Conservation (phyloP, 139 green algal species). For the Parachlorella kessleri region DNA sequence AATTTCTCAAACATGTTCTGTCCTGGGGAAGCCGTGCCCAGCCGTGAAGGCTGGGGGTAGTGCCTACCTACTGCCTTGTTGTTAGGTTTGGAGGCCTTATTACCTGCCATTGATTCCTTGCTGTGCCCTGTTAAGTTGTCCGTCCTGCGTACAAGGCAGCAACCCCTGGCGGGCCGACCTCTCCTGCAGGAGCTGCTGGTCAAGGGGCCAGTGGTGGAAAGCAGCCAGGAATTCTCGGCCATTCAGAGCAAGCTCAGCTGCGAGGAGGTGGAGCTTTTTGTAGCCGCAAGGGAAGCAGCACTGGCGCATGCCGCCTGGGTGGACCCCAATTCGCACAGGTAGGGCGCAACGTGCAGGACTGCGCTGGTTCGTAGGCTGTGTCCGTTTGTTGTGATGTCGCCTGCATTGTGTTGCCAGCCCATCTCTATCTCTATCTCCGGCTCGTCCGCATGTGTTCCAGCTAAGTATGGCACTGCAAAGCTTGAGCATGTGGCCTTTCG, state of each 20-base stretch:
- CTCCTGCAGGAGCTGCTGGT: slow-evolving; percentile 49
- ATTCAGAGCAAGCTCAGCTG: slow-evolving; percentile 40
- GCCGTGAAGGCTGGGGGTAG: not conserved
- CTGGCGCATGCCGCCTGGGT: not conserved
- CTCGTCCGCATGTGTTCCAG: not conserved
- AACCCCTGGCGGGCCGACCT: too few relatives aligned
- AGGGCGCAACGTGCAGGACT: too few relatives aligned
- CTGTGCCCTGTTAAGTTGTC: too few relatives aligned
- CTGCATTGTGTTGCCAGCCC: not conserved
- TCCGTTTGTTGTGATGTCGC: too few relatives aligned
- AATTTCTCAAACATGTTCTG: too few relatives aligned
- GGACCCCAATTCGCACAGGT: not conserved
- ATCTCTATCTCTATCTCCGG: too few relatives aligned
- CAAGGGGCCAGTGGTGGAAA: slow-evolving; percentile 44
- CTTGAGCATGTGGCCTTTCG: slow-evolving; percentile 13
- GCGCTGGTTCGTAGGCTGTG: not conserved
- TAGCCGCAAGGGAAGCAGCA: not conserved
- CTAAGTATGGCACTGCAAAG: not conserved
- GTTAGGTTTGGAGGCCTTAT: too few relatives aligned
- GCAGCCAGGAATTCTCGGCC: slow-evolving; percentile 24
- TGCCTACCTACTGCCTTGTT: not conserved
- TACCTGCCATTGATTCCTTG: too few relatives aligned
- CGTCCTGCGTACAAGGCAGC: too few relatives aligned
- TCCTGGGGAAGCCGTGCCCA: not conserved
- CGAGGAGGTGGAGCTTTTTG: slow-evolving; percentile 47